Percentiles rank a stretch among this genome's conserved stretches.
These are phyloP conservation scores for Colletotrichum sp. DNA, from an alignment of 2,329 filamentous ascomycete genomes.

Conservation along the genomic window DNA sequence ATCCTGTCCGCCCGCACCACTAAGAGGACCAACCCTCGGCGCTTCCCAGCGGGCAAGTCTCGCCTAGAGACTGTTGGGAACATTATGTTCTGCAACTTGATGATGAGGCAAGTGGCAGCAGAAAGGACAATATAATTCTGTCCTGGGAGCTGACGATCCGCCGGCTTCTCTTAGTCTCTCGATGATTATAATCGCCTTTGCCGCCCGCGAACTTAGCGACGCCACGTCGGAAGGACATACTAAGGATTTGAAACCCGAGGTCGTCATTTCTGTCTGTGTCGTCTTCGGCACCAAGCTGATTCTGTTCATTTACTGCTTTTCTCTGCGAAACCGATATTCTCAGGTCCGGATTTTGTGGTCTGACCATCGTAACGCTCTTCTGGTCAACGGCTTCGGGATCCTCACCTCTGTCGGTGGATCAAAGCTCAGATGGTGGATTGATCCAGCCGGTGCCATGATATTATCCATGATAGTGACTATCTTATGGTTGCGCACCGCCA, in stretches of 20 bases:
- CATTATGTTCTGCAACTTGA: conserved; percentile 94
- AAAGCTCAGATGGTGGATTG: conserved; percentile 92
- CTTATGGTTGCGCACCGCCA: conserved; percentile 86
- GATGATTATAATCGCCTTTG: conserved; percentile 89
- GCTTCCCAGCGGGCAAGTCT: conserved; percentile 91
- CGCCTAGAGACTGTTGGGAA: conserved; percentile 95
- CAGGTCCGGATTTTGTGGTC: conserved; percentile 95
- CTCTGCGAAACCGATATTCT: conserved; percentile 86
- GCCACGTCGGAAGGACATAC: conserved; percentile 43
- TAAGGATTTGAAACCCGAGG: conserved; percentile 77
- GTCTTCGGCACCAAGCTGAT: conserved; percentile 86
- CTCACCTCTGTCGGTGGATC: conserved; percentile 86
- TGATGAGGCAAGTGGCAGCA: conserved; percentile 67
- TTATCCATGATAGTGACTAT: conserved; percentile 77
- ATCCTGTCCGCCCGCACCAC: conserved; percentile 88
- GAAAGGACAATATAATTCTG: neutral
- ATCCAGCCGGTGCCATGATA: conserved; percentile 89
- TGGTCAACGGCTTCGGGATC: conserved; percentile 93
- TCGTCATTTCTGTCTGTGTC: conserved; percentile 81
- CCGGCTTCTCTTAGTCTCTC: conserved; percentile 61
- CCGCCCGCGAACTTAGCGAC: conserved; percentile 69
- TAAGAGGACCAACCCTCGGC: conserved; percentile 79
- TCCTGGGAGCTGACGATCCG: neutral
- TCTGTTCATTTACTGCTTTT: conserved; percentile 92
- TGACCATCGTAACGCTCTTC: conserved; percentile 92